Conservation (phyloP, 2,329 filamentous ascomycete species). For the Cytospora schulzeri region DNA sequence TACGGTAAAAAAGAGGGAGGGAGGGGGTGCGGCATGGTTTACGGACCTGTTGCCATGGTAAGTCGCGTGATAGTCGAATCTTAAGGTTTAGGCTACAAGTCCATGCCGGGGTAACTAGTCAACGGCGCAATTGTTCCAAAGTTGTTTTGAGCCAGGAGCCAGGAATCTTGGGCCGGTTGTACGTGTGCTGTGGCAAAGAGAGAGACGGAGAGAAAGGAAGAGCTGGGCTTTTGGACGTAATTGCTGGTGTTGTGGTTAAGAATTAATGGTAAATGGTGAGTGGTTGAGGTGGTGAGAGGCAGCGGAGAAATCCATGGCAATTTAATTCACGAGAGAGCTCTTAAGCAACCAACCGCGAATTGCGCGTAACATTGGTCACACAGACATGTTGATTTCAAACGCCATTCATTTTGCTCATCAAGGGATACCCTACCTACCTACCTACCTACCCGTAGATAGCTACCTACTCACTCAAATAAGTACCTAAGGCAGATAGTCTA, state of each 20-base stretch:
- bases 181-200: neutral
- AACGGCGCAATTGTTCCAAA: neutral
- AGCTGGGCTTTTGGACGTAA: neutral
- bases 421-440: neutral
- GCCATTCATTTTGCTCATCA: neutral
- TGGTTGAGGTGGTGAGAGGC: no score
- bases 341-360: neutral
- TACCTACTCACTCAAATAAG: no score
- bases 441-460: neutral
- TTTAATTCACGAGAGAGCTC: neutral
- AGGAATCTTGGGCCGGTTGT: neutral
- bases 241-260: no score
- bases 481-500: no score
- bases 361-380: neutral
- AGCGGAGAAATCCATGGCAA: neutral
- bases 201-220: neutral
- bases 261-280: no score
- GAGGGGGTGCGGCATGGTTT: conserved; percentile 2
- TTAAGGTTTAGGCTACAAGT: conserved; percentile 10
- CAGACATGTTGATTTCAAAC: neutral
- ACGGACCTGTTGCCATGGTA: conserved; percentile 36
- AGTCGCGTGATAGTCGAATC: conserved; percentile 5
- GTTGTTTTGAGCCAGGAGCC: neutral
- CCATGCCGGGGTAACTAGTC: conserved; percentile 8
- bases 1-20: neutral